A percentile compares a stretch with the other conserved stretches of the same genome.
phyloP scores from a whole-genome alignment of 768 basidiomycete species.

The Russula abietina region DNA sequence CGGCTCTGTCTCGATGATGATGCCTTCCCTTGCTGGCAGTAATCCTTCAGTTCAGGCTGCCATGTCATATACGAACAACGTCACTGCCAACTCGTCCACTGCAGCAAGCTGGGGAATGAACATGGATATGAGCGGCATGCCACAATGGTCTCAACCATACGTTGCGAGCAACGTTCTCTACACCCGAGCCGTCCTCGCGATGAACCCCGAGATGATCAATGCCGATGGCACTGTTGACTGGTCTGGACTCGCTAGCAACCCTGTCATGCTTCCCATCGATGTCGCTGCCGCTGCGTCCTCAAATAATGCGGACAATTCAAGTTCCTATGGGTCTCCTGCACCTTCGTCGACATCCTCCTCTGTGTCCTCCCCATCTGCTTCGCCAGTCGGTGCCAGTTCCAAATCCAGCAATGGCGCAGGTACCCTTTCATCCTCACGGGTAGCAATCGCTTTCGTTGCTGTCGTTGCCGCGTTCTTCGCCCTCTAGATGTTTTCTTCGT shows the following conservation, averaged over 20 bases:
- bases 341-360: constrained; percentile 23
- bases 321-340: constrained; percentile 24
- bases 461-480: constrained; percentile 40
- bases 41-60: constrained; percentile 54
- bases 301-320: constrained; percentile 28
- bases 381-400: constrained; percentile 25
- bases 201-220: constrained; percentile 47
- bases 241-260: constrained; percentile 36
- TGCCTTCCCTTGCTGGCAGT: constrained; percentile 37
- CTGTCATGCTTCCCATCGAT: constrained; percentile 58
- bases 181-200: constrained; percentile 40
- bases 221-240: constrained; percentile 49
- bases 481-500: constrained; percentile 33
- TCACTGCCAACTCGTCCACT: constrained; percentile 41
- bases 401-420: constrained; percentile 39
- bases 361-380: constrained; percentile 24
- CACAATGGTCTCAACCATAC: constrained; percentile 45
- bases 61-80: constrained; percentile 43
- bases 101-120: constrained; percentile 57
- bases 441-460: constrained; percentile 45
- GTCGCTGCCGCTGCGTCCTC: constrained; percentile 39
- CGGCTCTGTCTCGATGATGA: constrained; percentile 48
- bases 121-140: constrained; percentile 53
- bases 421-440: constrained; percentile 43
- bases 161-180: constrained; percentile 55